Base-by-base conservation (phyloP, 148 eudicot species). In the Hydrangea macrophylla region DNA sequence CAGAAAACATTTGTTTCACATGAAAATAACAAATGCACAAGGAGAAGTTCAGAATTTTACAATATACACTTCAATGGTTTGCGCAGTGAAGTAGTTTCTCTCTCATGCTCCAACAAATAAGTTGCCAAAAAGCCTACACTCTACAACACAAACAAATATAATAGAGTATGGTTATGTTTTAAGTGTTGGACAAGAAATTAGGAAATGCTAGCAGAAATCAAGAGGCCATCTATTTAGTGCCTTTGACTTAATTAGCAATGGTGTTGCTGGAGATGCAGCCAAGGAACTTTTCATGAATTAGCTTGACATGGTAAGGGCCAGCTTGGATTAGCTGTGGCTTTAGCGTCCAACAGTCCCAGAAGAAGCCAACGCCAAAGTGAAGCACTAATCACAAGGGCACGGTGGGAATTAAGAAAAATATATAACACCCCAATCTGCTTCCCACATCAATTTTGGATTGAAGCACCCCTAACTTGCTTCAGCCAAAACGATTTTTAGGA, bases 51-150 rank as follows among this genome's bases (percentile, higher is more conserved):
- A 22, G 9, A 60, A 36, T 36, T 33, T 35, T 60, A 36, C 27
- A 20, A 27, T 31, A 28, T 1, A 60, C 48, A 37, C 48, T 31
- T 25, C 15, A 62, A 17, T 11, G 17, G 23, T 24, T 15, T 40
- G 32, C 31, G 30, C 27, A 42, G 39, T 10, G 8, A 60, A 36
- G 4, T 60, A 60, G 60, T 11, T 35, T 20, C 28, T 9, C 30
- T n/a, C n/a, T n/a, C n/a, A n/a, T 57, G 64, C 10, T 60, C 42
- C 26, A 60, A 63, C 24, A 63, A 44, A 17, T n/a, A 26, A 48
- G 35, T 23, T 32, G 5, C 17, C 36, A 42, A 42, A 36, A 42
- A 27, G 36, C 48, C 55, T 24, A 7, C 26, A 24, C 27, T 44
- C 10, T 63, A 63, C 35, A 8, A 28, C 55, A 15, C 2, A 63